These are phyloP conservation scores for Pyrus hybrid DNA, from an alignment of 331 rosid genomes.

Conservation along the genomic window DNA sequence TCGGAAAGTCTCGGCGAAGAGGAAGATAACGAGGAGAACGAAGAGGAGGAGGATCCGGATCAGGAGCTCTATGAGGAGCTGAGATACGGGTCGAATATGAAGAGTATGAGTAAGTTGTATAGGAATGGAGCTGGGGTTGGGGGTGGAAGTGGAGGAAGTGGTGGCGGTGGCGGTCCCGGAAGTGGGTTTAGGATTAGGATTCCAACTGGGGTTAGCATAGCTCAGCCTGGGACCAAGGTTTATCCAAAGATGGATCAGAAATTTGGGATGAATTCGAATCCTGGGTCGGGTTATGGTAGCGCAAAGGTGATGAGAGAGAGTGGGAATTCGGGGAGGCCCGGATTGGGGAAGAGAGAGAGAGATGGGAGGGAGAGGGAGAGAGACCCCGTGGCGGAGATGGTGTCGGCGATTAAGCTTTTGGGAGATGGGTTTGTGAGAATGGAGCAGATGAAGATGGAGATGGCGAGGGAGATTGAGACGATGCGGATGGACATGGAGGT, in stretches of 20 bases:
- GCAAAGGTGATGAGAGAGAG: constrained; percentile 42
- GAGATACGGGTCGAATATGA: constrained; percentile 43
- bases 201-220: constrained; percentile 67
- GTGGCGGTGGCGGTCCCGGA: constrained; percentile 11
- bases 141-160: neutral
- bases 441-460: constrained; percentile 96
- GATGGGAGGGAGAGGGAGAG: constrained; percentile 34
- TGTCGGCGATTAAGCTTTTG: constrained; percentile 59
- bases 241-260: constrained; percentile 39
- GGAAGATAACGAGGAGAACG: constrained; percentile 18
- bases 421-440: constrained; percentile 89
- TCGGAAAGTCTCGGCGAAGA: constrained; percentile 40
- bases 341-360: constrained; percentile 39
- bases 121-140: constrained; percentile 38
- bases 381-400: constrained; percentile 76
- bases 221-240: constrained; percentile 48
- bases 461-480: constrained; percentile 82
- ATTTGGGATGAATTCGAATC: constrained; percentile 24
- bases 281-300: constrained; percentile 25
- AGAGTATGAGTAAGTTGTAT: constrained; percentile 49
- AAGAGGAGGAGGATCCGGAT: constrained; percentile 43
- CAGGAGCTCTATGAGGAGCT: constrained; percentile 61
- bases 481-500: constrained; percentile 94
- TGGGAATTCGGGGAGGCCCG: constrained; percentile 9
- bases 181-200: constrained; percentile 64